Percentiles rank a stretch among this genome's conserved stretches.
Conservation (phyloP, 495 filamentous ascomycete genomes). For the Hyaloscypha hepaticicola region DNA sequence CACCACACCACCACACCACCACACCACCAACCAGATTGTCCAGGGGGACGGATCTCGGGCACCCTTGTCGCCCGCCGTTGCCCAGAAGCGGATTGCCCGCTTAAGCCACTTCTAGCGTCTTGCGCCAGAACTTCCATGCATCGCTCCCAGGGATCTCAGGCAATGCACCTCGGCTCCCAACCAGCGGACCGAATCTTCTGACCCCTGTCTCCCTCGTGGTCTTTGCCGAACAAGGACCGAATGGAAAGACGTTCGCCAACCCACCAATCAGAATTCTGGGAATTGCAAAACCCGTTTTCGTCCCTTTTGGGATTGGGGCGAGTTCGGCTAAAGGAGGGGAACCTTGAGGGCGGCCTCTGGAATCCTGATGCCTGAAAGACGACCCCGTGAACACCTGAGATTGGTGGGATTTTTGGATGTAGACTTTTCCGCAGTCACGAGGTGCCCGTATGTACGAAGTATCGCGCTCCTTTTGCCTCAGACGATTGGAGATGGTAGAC, state of each 20-base stretch:
- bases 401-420: too few species aligned
- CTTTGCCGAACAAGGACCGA: too few species aligned
- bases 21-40: background rate
- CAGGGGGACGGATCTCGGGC: background rate
- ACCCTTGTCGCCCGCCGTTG: background rate
- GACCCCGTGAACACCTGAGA: too few species aligned
- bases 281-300: background rate
- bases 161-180: background rate
- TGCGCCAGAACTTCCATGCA: slow-evolving; percentile 14
- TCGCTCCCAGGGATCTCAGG: too few species aligned
- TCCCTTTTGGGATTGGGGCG: background rate
- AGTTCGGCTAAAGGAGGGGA: background rate
- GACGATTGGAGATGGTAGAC: background rate
- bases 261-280: background rate
- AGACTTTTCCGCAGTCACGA: background rate
- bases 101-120: slow-evolving; percentile 6
- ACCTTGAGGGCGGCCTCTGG: background rate
- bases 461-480: background rate
- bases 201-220: too few species aligned
- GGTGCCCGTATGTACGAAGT: background rate
- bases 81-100: background rate
- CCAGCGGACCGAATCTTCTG: background rate
- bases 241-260: too few species aligned
- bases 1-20: background rate
- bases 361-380: background rate